Percentiles rank a stretch among this genome's conserved stretches.
These are phyloP conservation scores for Chaetothyriales sp. DNA, from an alignment of 2,329 filamentous ascomycete genomes.

Conservation along the genomic window DNA sequence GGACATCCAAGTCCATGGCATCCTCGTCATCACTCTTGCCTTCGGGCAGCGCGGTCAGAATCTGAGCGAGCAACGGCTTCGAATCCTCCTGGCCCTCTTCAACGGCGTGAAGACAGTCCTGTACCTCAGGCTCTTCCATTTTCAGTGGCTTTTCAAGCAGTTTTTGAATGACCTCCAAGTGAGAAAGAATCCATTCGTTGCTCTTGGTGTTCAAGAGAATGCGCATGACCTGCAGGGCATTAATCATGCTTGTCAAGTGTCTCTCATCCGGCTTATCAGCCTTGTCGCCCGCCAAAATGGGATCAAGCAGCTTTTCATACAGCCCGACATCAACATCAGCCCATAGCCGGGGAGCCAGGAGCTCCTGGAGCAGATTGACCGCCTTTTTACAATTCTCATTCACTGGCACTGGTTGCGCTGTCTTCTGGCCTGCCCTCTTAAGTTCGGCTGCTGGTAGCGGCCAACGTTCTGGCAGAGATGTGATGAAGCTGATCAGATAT, in stretches of 20 bases:
- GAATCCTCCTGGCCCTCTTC: slow-evolving; percentile 55
- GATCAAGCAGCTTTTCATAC: slow-evolving; percentile 77
- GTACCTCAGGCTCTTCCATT: slow-evolving; percentile 79
- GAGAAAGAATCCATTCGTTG: slow-evolving; percentile 77
- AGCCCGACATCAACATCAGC: slow-evolving; percentile 81
- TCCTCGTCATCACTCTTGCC: slow-evolving; percentile 75
- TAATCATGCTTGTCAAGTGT: slow-evolving; percentile 55
- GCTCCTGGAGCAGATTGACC: slow-evolving; percentile 63
- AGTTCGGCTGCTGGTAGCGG: slow-evolving; percentile 48
- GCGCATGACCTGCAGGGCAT: slow-evolving; percentile 80
- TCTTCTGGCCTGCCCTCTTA: slow-evolving; percentile 27
- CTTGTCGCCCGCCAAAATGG: slow-evolving; percentile 70
- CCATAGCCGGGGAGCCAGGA: slow-evolving; percentile 81
- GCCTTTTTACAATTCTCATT: slow-evolving; percentile 77
- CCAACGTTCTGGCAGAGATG: slow-evolving; percentile 72
- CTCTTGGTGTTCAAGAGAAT: slow-evolving; percentile 77
- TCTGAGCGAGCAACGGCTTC: slow-evolving; percentile 37
- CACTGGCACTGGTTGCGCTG: slow-evolving; percentile 37
- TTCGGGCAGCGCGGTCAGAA: slow-evolving; percentile 79
- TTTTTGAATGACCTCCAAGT: slow-evolving; percentile 64
- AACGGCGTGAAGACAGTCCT: slow-evolving; percentile 71
- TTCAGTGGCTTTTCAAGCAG: slow-evolving; percentile 78
- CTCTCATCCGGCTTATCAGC: slow-evolving; percentile 70
- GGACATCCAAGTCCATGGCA: slow-evolving; percentile 55
- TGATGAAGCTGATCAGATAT: slow-evolving; percentile 91